Percentiles rank a stretch among this genome's conserved stretches.
phyloP scores from a whole-genome alignment of 345 rosid species.

The Moringa oleifera region DNA sequence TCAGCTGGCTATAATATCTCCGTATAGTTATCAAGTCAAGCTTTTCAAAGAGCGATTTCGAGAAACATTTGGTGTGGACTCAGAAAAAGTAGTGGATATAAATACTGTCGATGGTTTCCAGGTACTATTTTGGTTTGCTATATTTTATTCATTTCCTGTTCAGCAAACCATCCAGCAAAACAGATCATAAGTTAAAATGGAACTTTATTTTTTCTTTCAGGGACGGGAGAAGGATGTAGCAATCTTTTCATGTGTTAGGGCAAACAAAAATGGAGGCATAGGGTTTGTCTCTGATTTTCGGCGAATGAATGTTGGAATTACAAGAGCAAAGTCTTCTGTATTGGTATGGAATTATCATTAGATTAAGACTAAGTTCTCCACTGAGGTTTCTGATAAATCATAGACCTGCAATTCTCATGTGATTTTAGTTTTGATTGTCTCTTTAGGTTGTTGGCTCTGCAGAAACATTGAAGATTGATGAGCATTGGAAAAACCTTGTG shows the following conservation, averaged over 20 bases:
- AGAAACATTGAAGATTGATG: slow-evolving; percentile 55
- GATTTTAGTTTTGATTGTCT: slow-evolving; percentile 11
- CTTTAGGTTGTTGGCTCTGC: slow-evolving; percentile 90
- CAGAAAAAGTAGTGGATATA: slow-evolving; percentile 68
- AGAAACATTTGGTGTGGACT: slow-evolving; percentile 74
- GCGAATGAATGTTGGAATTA: slow-evolving; percentile 95
- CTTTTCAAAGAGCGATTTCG: slow-evolving; percentile 68
- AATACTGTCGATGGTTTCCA: slow-evolving; percentile 96
- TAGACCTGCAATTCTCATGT: neutral
- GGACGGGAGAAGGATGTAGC: slow-evolving; percentile 96
- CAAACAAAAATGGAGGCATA: slow-evolving; percentile 55
- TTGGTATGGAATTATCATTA: slow-evolving; percentile 43
- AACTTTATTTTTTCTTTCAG: slow-evolving; percentile 30
- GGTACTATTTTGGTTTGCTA: slow-evolving; percentile 37
- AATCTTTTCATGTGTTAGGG: slow-evolving; percentile 92
- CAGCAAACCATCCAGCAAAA: neutral
- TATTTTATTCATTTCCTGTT: neutral
- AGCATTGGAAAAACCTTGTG: slow-evolving; percentile 75
- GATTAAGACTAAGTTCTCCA: neutral
- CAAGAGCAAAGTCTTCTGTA: slow-evolving; percentile 88
- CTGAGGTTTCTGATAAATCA: neutral
- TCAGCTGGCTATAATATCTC: slow-evolving; percentile 83
- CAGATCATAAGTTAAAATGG: neutral
- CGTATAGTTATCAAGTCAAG: slow-evolving; percentile 89
- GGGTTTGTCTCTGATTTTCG: slow-evolving; percentile 84